These are phyloP conservation scores for Poa annua DNA, from an alignment of 176 grass and related monocot species.

Conservation along the genomic window DNA sequence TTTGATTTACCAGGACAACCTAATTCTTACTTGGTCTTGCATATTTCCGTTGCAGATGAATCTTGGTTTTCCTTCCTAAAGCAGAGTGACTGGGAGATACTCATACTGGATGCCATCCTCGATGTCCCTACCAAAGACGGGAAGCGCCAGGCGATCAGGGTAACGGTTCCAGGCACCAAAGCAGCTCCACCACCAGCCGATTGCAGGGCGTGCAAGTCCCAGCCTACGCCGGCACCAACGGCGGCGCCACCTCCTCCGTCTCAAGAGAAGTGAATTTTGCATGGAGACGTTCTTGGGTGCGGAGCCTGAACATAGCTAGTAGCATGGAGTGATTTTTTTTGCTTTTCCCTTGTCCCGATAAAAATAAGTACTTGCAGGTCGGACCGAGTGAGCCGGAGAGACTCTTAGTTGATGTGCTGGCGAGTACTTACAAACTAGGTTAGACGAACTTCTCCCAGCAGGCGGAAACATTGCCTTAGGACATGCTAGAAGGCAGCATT, in stretches of 20 bases:
- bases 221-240: not conserved
- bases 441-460: not conserved
- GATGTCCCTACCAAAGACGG: conserved; percentile 58
- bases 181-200: conserved; percentile 37
- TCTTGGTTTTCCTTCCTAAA: conserved; percentile 61
- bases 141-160: conserved; percentile 60
- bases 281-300: not conserved
- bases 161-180: conserved; percentile 56
- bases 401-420: not conserved
- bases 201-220: conserved; percentile 56
- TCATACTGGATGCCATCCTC: conserved; percentile 78
- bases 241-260: not conserved
- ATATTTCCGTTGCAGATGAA: conserved; percentile 51
- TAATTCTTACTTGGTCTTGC: not conserved
- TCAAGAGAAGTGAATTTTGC: not conserved
- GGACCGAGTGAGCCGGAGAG: not conserved
- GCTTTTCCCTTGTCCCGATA: not conserved
- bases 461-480: not conserved
- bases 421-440: not conserved
- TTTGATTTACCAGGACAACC: not conserved
- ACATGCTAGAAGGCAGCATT: no score
- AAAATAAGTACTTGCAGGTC: not conserved
- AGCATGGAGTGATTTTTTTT: not conserved
- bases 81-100: conserved; percentile 57
- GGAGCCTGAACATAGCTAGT: not conserved